Evolutionary conservation across 2,329 filamentous ascomycete genomes (phyloP), one percentile per base, ranked within the genome.

Genomic region (Sarocladium brachiariae): DNA sequence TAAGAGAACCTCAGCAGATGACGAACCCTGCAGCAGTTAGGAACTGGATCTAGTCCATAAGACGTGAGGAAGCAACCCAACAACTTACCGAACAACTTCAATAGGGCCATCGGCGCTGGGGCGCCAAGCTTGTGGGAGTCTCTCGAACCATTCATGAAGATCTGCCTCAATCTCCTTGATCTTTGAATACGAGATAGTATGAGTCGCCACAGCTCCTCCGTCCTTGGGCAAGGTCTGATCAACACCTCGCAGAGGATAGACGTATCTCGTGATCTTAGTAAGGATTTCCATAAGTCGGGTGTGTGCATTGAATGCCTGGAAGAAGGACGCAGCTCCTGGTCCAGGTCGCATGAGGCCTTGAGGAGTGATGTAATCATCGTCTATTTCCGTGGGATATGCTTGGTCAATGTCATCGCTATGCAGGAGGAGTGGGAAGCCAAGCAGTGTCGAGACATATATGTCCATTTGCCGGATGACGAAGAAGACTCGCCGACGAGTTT

Each of bases 1-100:
- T 87, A 92, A n/a, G 84, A 80, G 65, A 93, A 84, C 31, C 87
- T 78, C 18, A 93, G 72, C 21, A 91, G 72, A 55, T 90, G 88
- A 53, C 89, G 87, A n/a, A 82, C 75, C 9, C 77, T 80, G 49
- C 41, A 25, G 6, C 2, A 27, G 38, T 49, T 11, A 48, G 31
- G n/a, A n/a, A n/a, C n/a, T n/a, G n/a, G n/a, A n/a, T n/a, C n/a
- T 21, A 37, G 1, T 37, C 13, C 11, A 10, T 47, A 10, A 4
- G 4, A 47, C 16, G 31, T 13, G n/a, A 11, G 9, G 11, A 13
- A 21, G 4, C 13, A 18, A n/a, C 9, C 16, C 19, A 10, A 9
- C 7, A 9, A 16, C 79, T 71, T 77, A 89, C 88, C 89, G 78
- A 58, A 90, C 79, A 21, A 91, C 78, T 59, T 91, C 83, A 30